Conservation (phyloP, 1,284 basidiomycete species). For the Jaminaea rosea region DNA sequence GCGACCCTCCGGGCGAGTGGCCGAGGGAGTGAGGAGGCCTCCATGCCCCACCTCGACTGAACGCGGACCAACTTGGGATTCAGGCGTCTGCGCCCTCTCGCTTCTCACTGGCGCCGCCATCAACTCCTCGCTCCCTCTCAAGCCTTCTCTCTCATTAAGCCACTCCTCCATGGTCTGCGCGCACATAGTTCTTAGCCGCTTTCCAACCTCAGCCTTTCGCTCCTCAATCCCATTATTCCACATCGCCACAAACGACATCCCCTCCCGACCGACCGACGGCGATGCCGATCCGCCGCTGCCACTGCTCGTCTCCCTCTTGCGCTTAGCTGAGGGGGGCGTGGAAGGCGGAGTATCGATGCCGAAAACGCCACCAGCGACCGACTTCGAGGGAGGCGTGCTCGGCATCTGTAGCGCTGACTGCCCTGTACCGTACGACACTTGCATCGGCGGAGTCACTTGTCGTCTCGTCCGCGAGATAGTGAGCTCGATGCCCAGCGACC, state of each 20-base stretch:
- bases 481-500: constrained; percentile 34
- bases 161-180: constrained; percentile 24
- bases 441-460: constrained; percentile 12
- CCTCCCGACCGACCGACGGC: constrained; percentile 1
- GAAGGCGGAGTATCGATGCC: not conserved
- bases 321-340: not conserved
- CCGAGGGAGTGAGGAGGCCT: constrained; percentile 5
- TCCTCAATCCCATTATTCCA: constrained; percentile 42
- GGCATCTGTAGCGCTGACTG: not conserved
- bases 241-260: constrained; percentile 36
- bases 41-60: constrained; percentile 2
- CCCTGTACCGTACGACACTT: not conserved
- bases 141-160: constrained; percentile 16
- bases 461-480: constrained; percentile 15
- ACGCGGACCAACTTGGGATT: not conserved
- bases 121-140: not conserved
- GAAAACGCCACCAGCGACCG: not conserved
- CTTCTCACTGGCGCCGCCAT: too few relatives aligned
- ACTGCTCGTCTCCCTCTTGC: constrained; percentile 1
- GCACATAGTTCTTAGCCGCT: constrained; percentile 20
- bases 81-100: constrained; percentile 2
- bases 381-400: not conserved
- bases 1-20: constrained; percentile 9
- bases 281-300: not conserved
- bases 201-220: constrained; percentile 26